Percentiles rank a stretch among this genome's conserved stretches.
Evolutionary conservation across 2,329 filamentous ascomycete genomes (phyloP).

Genomic region (Dothiorella sarmentorum): DNA sequence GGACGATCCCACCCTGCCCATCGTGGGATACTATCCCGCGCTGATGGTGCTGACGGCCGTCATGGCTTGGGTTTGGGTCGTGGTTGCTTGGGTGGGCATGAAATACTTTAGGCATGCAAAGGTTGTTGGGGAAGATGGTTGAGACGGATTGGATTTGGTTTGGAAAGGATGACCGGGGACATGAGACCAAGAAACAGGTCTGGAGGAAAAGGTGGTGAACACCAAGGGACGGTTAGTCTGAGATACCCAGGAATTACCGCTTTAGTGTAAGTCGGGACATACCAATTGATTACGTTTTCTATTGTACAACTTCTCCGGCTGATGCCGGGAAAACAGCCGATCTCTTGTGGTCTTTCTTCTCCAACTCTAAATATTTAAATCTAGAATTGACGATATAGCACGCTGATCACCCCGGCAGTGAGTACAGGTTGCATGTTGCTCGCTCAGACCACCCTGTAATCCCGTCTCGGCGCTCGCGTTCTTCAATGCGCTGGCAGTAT

Average conservation of each 20-base stretch:
- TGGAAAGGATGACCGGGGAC: background rate
- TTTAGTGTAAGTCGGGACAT: background rate
- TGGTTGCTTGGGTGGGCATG: constrained; percentile 97
- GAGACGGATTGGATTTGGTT: background rate
- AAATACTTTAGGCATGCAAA: constrained; percentile 99
- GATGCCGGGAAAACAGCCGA: no score
- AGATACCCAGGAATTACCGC: background rate
- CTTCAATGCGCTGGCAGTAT: background rate
- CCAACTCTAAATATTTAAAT: no score
- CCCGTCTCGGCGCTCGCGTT: background rate
- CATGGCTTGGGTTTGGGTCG: constrained; percentile 99
- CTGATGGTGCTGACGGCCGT: constrained; percentile 88
- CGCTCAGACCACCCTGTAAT: background rate
- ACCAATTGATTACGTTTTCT: background rate
- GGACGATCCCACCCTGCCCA: constrained; percentile 89
- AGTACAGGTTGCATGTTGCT: background rate
- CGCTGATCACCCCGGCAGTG: no score
- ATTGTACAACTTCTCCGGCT: background rate
- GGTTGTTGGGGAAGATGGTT: constrained; percentile 62
- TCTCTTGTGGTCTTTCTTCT: no score
- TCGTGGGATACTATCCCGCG: constrained; percentile 95
- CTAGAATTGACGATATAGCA: no score
- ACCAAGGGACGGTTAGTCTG: background rate
- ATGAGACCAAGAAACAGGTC: background rate
- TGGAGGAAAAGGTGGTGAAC: background rate